Evolutionary conservation across 352 stramenopile species (phyloP).

Genomic region (Peronospora belbahrii): DNA sequence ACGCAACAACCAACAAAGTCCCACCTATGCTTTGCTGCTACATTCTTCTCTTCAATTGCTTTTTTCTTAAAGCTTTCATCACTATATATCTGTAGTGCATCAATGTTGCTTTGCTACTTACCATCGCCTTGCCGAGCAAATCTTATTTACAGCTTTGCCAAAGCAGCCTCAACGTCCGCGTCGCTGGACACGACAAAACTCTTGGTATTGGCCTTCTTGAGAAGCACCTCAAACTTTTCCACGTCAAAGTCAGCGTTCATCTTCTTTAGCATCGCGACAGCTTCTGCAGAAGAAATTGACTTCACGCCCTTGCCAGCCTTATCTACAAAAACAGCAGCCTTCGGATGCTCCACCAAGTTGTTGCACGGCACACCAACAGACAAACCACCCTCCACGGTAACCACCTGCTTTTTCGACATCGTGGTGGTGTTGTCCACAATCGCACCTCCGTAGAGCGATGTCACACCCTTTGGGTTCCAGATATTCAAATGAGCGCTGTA

Average conservation of each 20-base stretch:
- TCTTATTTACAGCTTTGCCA: constrained; percentile 56
- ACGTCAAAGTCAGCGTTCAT: constrained; percentile 38
- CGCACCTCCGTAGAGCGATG: constrained; percentile 62
- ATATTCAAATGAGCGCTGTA: constrained; percentile 68
- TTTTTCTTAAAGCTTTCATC: constrained; percentile 15
- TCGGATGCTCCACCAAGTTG: constrained; percentile 63
- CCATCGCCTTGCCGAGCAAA: constrained; percentile 13
- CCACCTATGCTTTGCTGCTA: no score
- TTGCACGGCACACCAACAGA: constrained; percentile 70
- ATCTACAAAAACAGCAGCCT: constrained; percentile 57
- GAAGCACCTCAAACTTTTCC: constrained; percentile 58
- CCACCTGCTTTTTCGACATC: constrained; percentile 53
- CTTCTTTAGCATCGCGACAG: constrained; percentile 38
- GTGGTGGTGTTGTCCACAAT: constrained; percentile 41
- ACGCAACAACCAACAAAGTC: no score
- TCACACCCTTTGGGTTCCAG: constrained; percentile 58
- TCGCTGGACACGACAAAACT: constrained; percentile 59
- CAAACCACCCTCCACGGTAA: constrained; percentile 35
- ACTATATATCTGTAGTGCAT: constrained; percentile 29
- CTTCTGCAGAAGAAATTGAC: constrained; percentile 48
- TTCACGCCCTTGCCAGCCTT: constrained; percentile 51
- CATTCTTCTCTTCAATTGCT: constrained; percentile 13
- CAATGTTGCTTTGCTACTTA: constrained; percentile 23
- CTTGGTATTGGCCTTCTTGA: constrained; percentile 56
- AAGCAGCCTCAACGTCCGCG: constrained; percentile 42